Evolutionary conservation across 164 flowering plant genomes (phyloP), one percentile per base, ranked within the genome.

Genomic region (Macadamia tetraphylla): DNA sequence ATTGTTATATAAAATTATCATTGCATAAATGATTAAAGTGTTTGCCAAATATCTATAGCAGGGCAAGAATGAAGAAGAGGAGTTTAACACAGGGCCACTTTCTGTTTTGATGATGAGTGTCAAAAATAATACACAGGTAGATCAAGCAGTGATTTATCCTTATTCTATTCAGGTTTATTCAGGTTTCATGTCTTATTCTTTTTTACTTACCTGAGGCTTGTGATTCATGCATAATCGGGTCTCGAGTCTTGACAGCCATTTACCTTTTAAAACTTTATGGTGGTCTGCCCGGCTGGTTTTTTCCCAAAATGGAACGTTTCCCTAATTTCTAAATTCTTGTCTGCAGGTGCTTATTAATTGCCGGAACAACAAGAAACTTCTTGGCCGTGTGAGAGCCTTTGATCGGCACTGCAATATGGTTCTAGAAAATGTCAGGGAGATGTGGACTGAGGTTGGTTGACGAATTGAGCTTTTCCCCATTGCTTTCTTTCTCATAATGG

Each of bases 361-460:
- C 74, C 82, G 97, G 11, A 92, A 92, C 81, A 92, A 92, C 82
- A 86, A 67, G 74, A 92, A 92, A 73, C 88, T 92, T 64, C 85
- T 92, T 29, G 97, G 97, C 6, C 92, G 91, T 42, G 95, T 92
- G 57, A 84, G 92, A 70, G 95, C 95, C 29, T 92, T 92, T 80
- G 95, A 92, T 70, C 79, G 97, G 9, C 97, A 92, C 80, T 89
- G 95, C 81, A 92, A 92, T 78, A 92, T 92, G 95, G 96, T 92
- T 72, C 87, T 92, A 7, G 94, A 89, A 71, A 89, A 92, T 79
- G 97, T 92, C 48, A 79, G 89, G 64, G 97, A 92, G 81, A 92
- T 92, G 94, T 92, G 97, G 97, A 89, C 95, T 46, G 95, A 88
- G 96, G 97, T 88, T 11, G 23, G 84, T 67, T 70, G 74, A 29